Conservation (phyloP, 768 basidiomycete genomes). For the Mycena galopus region DNA sequence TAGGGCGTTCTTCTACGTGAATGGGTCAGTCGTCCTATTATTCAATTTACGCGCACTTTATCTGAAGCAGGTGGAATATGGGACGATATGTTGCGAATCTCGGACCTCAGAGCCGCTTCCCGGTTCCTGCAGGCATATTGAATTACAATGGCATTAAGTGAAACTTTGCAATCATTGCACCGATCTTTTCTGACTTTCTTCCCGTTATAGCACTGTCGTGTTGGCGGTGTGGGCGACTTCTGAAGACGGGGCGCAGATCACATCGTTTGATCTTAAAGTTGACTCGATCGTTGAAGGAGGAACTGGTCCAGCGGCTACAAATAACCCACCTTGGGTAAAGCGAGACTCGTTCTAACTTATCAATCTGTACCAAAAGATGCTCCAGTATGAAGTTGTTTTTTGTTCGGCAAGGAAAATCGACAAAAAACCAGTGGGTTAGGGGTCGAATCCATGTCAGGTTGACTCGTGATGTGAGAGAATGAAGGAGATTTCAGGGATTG, state of each 20-base stretch:
- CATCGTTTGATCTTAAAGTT: slow-evolving; percentile 20
- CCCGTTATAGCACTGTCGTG: slow-evolving; percentile 35
- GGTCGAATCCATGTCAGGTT: too few relatives aligned
- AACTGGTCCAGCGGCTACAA: slow-evolving; percentile 13
- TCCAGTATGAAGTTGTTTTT: too few relatives aligned
- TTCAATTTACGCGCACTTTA: slow-evolving; percentile 56
- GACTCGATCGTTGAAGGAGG: slow-evolving; percentile 25
- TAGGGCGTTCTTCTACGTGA: slow-evolving; percentile 64
- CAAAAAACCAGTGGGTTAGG: too few relatives aligned
- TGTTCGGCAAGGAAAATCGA: too few relatives aligned
- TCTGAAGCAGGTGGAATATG: slow-evolving; percentile 75
- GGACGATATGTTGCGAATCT: slow-evolving; percentile 66
- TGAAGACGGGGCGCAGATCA: slow-evolving; percentile 20
- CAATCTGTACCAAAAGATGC: background rate
- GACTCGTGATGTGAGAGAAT: too few relatives aligned
- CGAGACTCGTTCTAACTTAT: slow-evolving; percentile 25
- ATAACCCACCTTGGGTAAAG: slow-evolving; percentile 20
- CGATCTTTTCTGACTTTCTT: background rate
- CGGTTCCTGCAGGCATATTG: slow-evolving; percentile 70
- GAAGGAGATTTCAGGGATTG: too few relatives aligned
- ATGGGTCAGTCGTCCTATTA: slow-evolving; percentile 53
- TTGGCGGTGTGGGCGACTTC: slow-evolving; percentile 30
- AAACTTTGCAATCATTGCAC: slow-evolving; percentile 24
- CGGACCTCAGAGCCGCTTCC: slow-evolving; percentile 71
- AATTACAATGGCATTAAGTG: slow-evolving; percentile 67